Conservation (phyloP, 2,329 filamentous ascomycete species). For the Phoma sp. region DNA sequence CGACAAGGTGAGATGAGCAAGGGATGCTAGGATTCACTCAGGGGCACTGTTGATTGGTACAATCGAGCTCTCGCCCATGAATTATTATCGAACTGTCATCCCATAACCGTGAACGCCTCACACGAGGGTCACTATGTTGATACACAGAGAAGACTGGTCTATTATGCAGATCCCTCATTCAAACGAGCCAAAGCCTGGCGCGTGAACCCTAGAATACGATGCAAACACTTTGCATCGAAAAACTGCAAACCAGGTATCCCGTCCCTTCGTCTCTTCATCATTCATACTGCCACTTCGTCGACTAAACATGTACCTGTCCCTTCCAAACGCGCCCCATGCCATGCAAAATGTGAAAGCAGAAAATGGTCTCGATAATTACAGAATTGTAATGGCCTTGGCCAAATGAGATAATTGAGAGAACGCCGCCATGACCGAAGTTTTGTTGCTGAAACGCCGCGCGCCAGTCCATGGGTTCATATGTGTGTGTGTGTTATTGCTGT, state of each 20-base stretch:
- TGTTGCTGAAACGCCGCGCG: constrained; percentile 12
- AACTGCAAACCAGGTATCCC: not conserved
- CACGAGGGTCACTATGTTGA: not conserved
- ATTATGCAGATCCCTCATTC: not conserved
- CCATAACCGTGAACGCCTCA: not conserved
- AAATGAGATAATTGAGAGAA: constrained; percentile 2
- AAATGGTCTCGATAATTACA: constrained; percentile 10
- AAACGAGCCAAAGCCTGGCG: constrained; percentile 4
- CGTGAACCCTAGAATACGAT: not conserved
- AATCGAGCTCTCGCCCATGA: not conserved
- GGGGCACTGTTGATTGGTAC: not conserved
- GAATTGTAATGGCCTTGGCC: not conserved
- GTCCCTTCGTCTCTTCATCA: constrained; percentile 6
- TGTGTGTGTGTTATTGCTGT: constrained; percentile 8
- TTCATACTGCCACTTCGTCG: not conserved
- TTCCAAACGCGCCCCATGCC: constrained; percentile 5
- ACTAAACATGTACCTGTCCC: not conserved
- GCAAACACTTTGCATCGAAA: constrained; percentile 6
- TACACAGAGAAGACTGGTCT: constrained; percentile 10
- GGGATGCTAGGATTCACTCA: not conserved
- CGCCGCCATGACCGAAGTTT: constrained; percentile 5
- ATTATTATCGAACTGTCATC: constrained; percentile 1
- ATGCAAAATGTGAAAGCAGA: constrained; percentile 14
- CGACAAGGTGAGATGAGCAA: too few relatives aligned
- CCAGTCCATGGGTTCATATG: constrained; percentile 12